A percentile compares a stretch with the other conserved stretches of the same genome.
phyloP scores from a whole-genome alignment of 371 early-diverging fungal genomes.

The Mucor piriformis region DNA sequence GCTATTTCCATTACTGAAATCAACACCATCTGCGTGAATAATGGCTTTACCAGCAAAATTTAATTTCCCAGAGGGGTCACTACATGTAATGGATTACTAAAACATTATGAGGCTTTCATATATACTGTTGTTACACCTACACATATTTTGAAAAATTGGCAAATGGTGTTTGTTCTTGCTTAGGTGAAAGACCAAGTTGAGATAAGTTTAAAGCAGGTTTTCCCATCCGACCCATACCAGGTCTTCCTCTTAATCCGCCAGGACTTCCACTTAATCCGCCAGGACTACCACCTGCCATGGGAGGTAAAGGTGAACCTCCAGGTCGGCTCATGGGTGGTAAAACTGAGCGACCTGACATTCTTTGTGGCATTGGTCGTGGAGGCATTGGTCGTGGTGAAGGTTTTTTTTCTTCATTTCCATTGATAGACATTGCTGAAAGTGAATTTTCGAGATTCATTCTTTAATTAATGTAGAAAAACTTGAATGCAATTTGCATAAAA shows the following conservation, averaged over 20 bases:
- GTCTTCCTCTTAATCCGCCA: constrained; percentile 9
- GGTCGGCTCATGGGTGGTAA: constrained; percentile 49
- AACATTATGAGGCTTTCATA: not conserved
- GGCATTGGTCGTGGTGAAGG: constrained; percentile 14
- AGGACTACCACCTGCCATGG: constrained; percentile 20
- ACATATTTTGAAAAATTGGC: constrained; percentile 74
- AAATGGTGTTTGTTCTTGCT: constrained; percentile 60
- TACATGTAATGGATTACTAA: constrained; percentile 26
- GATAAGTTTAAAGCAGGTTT: constrained; percentile 40
- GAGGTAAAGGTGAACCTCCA: constrained; percentile 27
- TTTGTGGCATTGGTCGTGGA: constrained; percentile 23
- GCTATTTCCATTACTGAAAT: constrained; percentile 86
- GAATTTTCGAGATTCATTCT: constrained; percentile 38
- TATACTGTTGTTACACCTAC: constrained; percentile 37
- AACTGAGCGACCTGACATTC: constrained; percentile 37
- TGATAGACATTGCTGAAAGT: constrained; percentile 29
- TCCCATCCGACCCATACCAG: constrained; percentile 29
- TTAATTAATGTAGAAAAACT: not conserved
- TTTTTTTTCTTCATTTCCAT: constrained; percentile 23
- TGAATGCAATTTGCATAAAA: not conserved
- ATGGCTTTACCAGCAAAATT: constrained; percentile 93
- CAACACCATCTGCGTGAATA: constrained; percentile 87
- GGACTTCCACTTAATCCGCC: not conserved
- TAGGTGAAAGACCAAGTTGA: constrained; percentile 39
- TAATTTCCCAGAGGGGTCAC: constrained; percentile 87